Evolutionary conservation across 139 green algal species (phyloP).

Genomic region (Volvox reticuliferus): DNA sequence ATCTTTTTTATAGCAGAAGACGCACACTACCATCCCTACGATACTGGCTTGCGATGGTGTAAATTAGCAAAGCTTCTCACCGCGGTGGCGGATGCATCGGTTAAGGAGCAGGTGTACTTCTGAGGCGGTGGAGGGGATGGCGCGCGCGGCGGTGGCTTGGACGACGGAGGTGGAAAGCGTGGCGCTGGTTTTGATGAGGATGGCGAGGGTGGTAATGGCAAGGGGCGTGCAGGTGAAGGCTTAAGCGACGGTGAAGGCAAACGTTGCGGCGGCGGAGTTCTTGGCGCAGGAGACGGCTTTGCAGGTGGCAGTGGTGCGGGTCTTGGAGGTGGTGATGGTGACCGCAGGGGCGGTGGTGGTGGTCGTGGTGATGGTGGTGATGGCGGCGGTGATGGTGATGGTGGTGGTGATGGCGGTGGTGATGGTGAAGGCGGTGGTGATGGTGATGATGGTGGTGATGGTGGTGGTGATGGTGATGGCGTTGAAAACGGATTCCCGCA

Average conservation of each 20-base stretch:
- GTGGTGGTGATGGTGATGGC: not conserved
- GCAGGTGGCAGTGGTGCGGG: not conserved
- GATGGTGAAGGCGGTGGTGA: not conserved
- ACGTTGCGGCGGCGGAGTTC: not conserved
- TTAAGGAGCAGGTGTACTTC: not conserved
- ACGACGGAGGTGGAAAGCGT: not conserved
- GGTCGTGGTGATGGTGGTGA: not conserved
- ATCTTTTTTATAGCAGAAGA: too few species aligned
- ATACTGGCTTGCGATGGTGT: too few species aligned
- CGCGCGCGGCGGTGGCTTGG: too few species aligned
- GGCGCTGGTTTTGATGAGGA: not conserved
- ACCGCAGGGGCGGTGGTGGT: not conserved
- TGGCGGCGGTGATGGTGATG: not conserved
- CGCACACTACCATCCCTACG: too few species aligned
- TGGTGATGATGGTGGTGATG: not conserved
- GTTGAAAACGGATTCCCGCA: not conserved
- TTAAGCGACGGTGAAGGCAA: not conserved
- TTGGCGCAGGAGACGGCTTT: not conserved
- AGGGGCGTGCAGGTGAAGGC: not conserved
- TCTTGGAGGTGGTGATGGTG: not conserved
- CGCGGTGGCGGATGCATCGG: not conserved
- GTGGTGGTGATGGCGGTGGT: not conserved
- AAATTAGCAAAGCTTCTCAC: not conserved
- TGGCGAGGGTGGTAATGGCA: not conserved
- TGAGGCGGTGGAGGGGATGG: not conserved